Evolutionary conservation across 2,329 filamentous ascomycete genomes (phyloP), one percentile per base, ranked within the genome.

Genomic region (Alternaria consortialis): DNA sequence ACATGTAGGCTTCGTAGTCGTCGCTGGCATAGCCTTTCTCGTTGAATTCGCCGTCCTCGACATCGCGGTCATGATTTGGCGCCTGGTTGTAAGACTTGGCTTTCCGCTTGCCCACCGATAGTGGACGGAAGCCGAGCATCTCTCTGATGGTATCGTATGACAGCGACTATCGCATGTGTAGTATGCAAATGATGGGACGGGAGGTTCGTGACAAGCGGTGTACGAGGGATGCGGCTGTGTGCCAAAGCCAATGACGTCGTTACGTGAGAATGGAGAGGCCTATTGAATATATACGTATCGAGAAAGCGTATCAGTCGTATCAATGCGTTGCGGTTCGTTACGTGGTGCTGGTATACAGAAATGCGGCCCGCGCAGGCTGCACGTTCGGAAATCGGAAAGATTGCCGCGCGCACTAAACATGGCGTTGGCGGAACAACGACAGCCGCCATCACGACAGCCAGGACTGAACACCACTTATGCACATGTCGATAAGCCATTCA

Each of bases 1-100:
- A 77, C 53, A 72, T 67, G 53, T 75, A 75, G 67, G 74, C 73
- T 32, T 70, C 73, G 46, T 70, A 73, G 53, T 73, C 72, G 59
- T 76, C 74, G 68, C 76, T 75, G n/a, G 68, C 66, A 48, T 74
- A 76, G 53, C 70, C 73, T 62, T 82, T 83, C 64, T 83, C 81
- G 46, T 75, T 67, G 64, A 76, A 74, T 46, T 74, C 70, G 58
- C 63, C 69, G 44, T 76, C 70, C 51, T 77, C 76, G 39, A 74
- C 58, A 58, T 79, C 71, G 60, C 75, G 68, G 44, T 75, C 72
- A 58, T 71, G 60, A 36, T 61, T 43, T 4, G 73, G 70, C 20
- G 75, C 66, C 44, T 74, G 63, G 47, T 71, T 72, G 68, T 77
- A 77, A 25, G 70, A 62, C 36, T 74, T 72, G 37, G 70, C 53